These are phyloP conservation scores for Mycena latifolia DNA, from an alignment of 768 basidiomycete species.

Conservation along the genomic window DNA sequence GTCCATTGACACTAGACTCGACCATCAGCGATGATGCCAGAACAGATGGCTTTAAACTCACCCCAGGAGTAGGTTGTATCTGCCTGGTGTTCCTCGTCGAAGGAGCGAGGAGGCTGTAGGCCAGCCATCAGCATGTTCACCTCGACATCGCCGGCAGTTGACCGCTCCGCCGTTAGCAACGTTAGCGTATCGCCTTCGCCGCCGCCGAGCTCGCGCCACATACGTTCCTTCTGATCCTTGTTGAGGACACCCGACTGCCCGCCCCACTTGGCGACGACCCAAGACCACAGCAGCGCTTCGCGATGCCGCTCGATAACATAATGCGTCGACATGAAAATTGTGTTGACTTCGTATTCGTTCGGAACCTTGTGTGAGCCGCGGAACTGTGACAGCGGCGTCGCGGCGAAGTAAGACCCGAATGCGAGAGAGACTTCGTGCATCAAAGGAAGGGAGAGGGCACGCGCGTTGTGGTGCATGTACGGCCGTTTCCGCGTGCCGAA, in stretches of 20 bases:
- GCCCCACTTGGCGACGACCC: conserved; percentile 49
- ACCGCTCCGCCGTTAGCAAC: conserved; percentile 7
- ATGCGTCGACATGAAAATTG: conserved; percentile 47
- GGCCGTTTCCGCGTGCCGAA: conserved; percentile 53
- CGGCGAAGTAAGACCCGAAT: conserved; percentile 45
- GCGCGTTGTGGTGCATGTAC: conserved; percentile 56
- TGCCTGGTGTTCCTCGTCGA: conserved; percentile 1
- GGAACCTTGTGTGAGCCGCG: conserved; percentile 43
- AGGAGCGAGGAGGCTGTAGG: conserved; percentile 12
- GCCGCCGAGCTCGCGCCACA: conserved; percentile 49
- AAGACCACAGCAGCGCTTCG: conserved; percentile 53
- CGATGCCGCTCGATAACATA: conserved; percentile 50
- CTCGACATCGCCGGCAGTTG: conserved; percentile 32
- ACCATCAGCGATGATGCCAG: background rate
- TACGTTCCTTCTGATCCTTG: conserved; percentile 35
- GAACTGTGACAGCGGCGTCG: conserved; percentile 47
- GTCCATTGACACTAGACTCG: conserved; percentile 22
- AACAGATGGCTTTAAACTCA: background rate
- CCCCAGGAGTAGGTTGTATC: conserved; percentile 27
- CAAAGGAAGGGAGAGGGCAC: conserved; percentile 47
- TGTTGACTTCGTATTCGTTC: conserved; percentile 47
- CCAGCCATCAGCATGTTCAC: conserved; percentile 31
- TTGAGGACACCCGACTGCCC: conserved; percentile 1
- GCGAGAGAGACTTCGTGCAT: conserved; percentile 48
- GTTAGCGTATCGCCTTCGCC: conserved; percentile 8